These are phyloP conservation scores for Hygrocybe coccinea DNA, from an alignment of 768 basidiomycete genomes.

Conservation along the genomic window DNA sequence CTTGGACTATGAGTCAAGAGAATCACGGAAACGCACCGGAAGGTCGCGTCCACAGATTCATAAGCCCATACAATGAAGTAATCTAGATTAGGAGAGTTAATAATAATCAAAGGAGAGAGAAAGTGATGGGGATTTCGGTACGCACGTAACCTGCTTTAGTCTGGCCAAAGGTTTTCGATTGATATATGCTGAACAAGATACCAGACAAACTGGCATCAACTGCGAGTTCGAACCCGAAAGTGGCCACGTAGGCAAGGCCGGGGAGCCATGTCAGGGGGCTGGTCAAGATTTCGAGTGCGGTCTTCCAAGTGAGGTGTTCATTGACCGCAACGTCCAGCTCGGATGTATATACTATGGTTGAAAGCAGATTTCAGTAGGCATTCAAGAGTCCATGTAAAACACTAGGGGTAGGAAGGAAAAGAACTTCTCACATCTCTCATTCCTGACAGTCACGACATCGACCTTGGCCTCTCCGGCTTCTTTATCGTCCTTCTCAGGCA, in stretches of 20 bases:
- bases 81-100: constrained; percentile 2
- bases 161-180: constrained; percentile 36
- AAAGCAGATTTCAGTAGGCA: background rate
- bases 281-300: constrained; percentile 30
- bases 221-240: constrained; percentile 55
- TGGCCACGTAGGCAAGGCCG: constrained; percentile 46
- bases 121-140: background rate
- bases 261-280: constrained; percentile 54
- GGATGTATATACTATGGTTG: background rate
- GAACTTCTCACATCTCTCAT: background rate
- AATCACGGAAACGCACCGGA: constrained; percentile 28
- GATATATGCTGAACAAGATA: constrained; percentile 34
- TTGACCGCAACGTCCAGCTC: constrained; percentile 42
- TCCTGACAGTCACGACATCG: constrained; percentile 5
- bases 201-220: constrained; percentile 51
- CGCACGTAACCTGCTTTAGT: constrained; percentile 47
- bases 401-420: background rate
- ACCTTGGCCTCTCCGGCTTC: constrained; percentile 22
- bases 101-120: constrained; percentile 1
- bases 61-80: constrained; percentile 35
- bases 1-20: background rate
- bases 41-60: constrained; percentile 50
- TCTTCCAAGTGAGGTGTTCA: constrained; percentile 36
- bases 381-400: background rate
- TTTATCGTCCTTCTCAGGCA: constrained; percentile 26